These are phyloP conservation scores for Leucogyrophana mollusca DNA, from an alignment of 768 basidiomycete species.

Conservation along the genomic window DNA sequence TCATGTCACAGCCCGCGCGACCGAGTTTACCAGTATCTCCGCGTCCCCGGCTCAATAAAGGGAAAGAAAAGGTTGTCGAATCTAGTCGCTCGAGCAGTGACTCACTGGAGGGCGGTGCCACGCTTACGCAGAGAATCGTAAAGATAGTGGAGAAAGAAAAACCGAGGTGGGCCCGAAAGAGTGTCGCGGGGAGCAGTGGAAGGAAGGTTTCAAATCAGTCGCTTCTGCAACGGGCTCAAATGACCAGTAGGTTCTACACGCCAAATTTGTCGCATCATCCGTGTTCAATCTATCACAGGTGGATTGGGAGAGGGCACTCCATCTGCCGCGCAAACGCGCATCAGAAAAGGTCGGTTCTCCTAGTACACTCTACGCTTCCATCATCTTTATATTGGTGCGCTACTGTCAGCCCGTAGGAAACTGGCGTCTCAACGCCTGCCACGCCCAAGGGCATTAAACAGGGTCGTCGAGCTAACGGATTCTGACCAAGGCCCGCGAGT, in stretches of 20 bases:
- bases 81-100: slow-evolving; percentile 20
- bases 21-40: neutral
- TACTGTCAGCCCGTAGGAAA: slow-evolving; percentile 9
- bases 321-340: neutral
- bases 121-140: slow-evolving; percentile 17
- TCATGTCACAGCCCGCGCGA: neutral
- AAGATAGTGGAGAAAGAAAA: slow-evolving; percentile 3
- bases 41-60: slow-evolving; percentile 1
- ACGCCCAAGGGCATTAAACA: neutral
- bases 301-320: neutral
- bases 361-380: neutral
- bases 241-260: slow-evolving; percentile 9
- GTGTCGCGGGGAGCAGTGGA: neutral
- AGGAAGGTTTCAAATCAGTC: slow-evolving; percentile 7
- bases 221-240: slow-evolving; percentile 18
- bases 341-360: neutral
- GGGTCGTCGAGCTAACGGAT: slow-evolving; percentile 21
- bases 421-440: slow-evolving; percentile 13
- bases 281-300: neutral
- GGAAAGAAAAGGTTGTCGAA: too few relatives aligned
- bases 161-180: neutral
- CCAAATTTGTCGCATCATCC: neutral
- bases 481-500: slow-evolving; percentile 12
- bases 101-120: neutral
- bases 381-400: neutral